Evolutionary conservation across 257 asterid genomes (phyloP).

Genomic region (Solanum dulcamara): DNA sequence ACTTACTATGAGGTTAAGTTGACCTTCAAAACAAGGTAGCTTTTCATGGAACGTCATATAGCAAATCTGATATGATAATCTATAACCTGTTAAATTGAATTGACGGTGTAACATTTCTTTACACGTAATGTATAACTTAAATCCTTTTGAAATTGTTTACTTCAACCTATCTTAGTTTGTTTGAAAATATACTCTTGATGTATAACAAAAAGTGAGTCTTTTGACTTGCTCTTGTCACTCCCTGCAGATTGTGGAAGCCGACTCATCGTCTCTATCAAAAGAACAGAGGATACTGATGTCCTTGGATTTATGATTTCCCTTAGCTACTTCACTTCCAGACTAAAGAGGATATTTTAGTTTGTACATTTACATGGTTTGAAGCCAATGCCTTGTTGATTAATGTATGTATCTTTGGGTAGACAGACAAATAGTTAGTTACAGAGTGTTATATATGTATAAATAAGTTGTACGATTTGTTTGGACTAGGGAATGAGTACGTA

Average conservation of each 20-base stretch:
- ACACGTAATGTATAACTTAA: background rate
- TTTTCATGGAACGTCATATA: background rate
- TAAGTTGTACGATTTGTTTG: background rate
- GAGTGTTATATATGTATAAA: background rate
- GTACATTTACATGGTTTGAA: background rate
- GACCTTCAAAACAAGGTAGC: background rate
- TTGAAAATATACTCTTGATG: background rate
- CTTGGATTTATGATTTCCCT: conserved; percentile 33
- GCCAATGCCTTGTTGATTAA: conserved; percentile 14
- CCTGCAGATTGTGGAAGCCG: conserved; percentile 49
- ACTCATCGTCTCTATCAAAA: conserved; percentile 29
- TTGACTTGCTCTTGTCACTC: background rate
- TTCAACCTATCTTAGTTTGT: background rate
- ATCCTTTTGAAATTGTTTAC: background rate
- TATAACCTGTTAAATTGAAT: background rate
- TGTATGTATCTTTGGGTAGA: conserved; percentile 10
- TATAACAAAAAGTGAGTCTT: background rate
- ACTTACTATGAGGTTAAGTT: too few relatives aligned
- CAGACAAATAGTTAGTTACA: background rate
- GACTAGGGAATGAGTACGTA: background rate
- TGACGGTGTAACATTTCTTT: background rate
- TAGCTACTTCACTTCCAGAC: background rate
- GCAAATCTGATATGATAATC: background rate
- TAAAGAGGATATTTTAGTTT: background rate
- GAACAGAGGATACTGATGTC: conserved; percentile 60